Base-by-base conservation (phyloP, 2,329 filamentous ascomycete species). In the Arthroderma sp. region DNA sequence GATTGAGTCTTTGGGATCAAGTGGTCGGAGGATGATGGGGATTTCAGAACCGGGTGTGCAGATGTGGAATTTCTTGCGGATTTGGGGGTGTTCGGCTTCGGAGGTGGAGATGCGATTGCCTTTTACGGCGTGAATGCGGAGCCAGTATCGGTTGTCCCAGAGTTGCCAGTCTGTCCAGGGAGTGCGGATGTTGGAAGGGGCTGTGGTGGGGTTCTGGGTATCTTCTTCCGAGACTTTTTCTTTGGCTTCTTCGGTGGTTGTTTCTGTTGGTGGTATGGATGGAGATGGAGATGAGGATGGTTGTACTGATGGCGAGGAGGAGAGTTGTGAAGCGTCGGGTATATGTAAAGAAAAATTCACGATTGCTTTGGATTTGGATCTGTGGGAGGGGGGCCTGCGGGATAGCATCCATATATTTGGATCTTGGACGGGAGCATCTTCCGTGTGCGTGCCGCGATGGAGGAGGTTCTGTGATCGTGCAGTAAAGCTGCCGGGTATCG, bases 91-190 rank as follows among this genome's bases (percentile, higher is more conserved):
- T 8, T 5, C 27, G 38, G 15, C 27, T 37, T 47, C 37, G 9
- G 36, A 27, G 10, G 29, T 4, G 22, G 10, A 7, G 31, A 28
- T 5, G 27, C 37, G 29, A 6, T 28, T 32, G 29, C 11, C 15
- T n/a, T 36, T 43, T 4, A 52, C 45, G 11, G 70, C 62, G 29
- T 57, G 53, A 7, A 77, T 45, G 2, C 64, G 66, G 40, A 78
- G 62, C 75, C 75, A 79, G 56, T 65, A 77, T 15, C 75, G 65
- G 39, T 68, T 65, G 52, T 78, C 74, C 64, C 73, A 78, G 10
- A 79, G 63, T 4, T 61, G 58, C 58, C 63, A 72, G 7, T 47
- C 34, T 5, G 52, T 55, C 60, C 63, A 66, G 5, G 49, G 42
- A 3, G 50, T 47, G 29, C 46, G 43, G n/a, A 36, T 22, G 15